Evolutionary conservation across 108 stramenopile genomes (phyloP), one percentile per base, ranked within the genome.

Genomic region (Schizochytrium sp.): DNA sequence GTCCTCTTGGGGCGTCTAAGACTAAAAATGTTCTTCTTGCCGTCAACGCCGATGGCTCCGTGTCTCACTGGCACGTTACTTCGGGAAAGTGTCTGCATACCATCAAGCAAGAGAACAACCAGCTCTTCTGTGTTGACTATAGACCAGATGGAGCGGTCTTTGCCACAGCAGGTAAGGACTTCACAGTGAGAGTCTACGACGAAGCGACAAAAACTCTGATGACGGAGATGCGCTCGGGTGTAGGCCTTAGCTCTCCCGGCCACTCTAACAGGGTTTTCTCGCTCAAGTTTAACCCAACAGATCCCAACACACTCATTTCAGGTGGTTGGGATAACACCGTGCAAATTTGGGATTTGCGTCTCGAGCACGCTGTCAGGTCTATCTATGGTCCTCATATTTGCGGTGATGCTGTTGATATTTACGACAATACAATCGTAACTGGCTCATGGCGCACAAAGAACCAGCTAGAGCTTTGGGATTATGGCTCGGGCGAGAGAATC

Each of bases 311-410:
- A 3, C 57, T 94, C 8, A 60, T 91, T 45, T 61, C 61, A 15
- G 94, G 93, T 38, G 94, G 94, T 42, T 94, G 94, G 94, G 94
- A 94, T 61, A 94, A 94, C 92, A 94, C 93, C 4, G 69, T 94
- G 40, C 94, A 94, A 89, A 89, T 94, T 56, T 94, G 94, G 94
- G 94, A 94, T 60, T 49, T 72, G 72, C 88, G 94, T 41, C 56
- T 49, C 53, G 92, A 92, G 57, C 55, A 83, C 42, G 91, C 91
- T 3, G 93, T 93, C 61, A 69, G 92, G 55, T 88, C 49, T 72
- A 88, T 94, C 72, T 94, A 91, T 61, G 94, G 94, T 3, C 94
- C 94, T 12, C 94, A 94, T 49, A 50, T 94, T 41, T 92, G 92
- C 57, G 94, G 94, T 40, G 94, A 94, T 28, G 72, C 93, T 28